phyloP scores from a whole-genome alignment of 768 basidiomycete genomes.

The Ramaria sp. region DNA sequence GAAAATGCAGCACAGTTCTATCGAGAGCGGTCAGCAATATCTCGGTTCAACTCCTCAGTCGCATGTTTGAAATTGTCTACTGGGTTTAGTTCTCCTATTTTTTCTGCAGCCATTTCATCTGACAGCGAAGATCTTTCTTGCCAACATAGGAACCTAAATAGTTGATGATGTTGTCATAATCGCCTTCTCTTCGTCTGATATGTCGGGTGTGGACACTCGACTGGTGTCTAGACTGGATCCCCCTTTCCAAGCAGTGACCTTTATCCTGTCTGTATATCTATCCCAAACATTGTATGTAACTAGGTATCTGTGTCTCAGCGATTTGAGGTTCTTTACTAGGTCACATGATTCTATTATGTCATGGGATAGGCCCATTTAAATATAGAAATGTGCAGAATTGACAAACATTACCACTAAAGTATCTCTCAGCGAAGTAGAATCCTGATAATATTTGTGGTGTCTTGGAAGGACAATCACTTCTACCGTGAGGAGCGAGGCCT shows the following conservation, averaged over 20 bases:
- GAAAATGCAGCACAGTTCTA: not conserved
- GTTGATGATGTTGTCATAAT: conserved; percentile 82
- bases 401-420: too few species aligned
- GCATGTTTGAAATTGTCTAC: conserved; percentile 49
- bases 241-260: conserved; percentile 73
- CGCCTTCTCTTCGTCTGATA: conserved; percentile 79
- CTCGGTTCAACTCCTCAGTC: conserved; percentile 58
- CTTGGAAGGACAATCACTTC: too few species aligned
- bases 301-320: too few species aligned
- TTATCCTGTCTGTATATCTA: conserved; percentile 70
- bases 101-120: conserved; percentile 49
- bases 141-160: conserved; percentile 46
- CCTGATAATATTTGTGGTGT: too few species aligned
- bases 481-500: too few species aligned
- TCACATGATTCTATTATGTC: conserved; percentile 95
- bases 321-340: too few species aligned
- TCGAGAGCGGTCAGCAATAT: conserved; percentile 21
- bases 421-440: too few species aligned
- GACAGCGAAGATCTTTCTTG: conserved; percentile 44
- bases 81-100: conserved; percentile 49
- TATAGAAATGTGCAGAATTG: too few species aligned
- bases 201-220: conserved; percentile 58
- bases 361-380: conserved; percentile 92
- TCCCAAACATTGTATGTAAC: conserved; percentile 81
- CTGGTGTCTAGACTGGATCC: conserved; percentile 25